phyloP scores from a whole-genome alignment of 106 monocot genomes.

The Dioscorea dumetorum region DNA sequence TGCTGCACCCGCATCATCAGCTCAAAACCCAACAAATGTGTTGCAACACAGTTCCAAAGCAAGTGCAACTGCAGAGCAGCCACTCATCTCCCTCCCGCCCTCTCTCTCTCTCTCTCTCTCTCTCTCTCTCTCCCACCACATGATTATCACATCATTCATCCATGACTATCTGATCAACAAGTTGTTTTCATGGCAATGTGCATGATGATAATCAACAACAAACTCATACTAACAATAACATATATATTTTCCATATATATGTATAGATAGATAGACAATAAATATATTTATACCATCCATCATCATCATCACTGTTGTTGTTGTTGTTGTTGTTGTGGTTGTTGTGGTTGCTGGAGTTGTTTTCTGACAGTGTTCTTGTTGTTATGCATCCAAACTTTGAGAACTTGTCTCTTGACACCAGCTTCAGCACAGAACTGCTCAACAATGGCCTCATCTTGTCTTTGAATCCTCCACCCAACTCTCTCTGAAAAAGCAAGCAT shows the following conservation, averaged over 20 bases:
- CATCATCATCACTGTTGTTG: slow-evolving; percentile 7
- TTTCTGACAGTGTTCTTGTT: slow-evolving; percentile 23
- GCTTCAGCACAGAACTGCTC: slow-evolving; percentile 29
- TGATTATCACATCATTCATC: too few species aligned
- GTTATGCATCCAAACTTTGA: slow-evolving; percentile 56
- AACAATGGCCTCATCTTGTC: slow-evolving; percentile 23
- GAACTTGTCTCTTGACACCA: slow-evolving; percentile 27
- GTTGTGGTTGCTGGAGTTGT: not conserved
- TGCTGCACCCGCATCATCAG: not conserved
- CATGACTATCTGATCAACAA: too few species aligned
- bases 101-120: too few species aligned
- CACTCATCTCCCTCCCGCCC: too few species aligned
- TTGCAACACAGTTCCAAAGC: not conserved
- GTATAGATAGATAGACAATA: too few species aligned
- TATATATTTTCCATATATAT: too few species aligned
- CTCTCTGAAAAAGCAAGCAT: slow-evolving; percentile 30
- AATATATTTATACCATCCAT: too few species aligned
- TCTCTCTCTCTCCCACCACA: too few species aligned
- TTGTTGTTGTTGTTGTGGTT: slow-evolving; percentile 3
- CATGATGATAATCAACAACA: too few species aligned
- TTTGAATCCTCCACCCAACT: slow-evolving; percentile 38
- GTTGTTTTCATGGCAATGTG: too few species aligned
- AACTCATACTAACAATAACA: too few species aligned
- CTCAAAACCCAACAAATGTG: not conserved
- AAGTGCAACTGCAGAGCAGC: not conserved